Percentiles rank a stretch among this genome's conserved stretches.
phyloP scores from a whole-genome alignment of 768 basidiomycete genomes.

The Terana coerulea region DNA sequence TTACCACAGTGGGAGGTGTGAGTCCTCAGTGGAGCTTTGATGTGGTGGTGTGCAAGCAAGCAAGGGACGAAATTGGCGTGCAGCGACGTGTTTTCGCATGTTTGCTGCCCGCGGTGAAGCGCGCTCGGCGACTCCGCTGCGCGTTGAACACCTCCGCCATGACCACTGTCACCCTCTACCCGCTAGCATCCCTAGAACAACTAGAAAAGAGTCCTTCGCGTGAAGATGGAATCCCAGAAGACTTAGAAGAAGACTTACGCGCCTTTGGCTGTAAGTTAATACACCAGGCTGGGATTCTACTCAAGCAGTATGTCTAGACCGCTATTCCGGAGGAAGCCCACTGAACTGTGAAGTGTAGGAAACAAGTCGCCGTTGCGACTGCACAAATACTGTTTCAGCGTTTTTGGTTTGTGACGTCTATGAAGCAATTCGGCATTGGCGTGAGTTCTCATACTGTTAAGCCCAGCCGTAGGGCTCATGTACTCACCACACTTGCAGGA shows the following conservation, averaged over 20 bases:
- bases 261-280: slow-evolving; percentile 93
- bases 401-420: slow-evolving; percentile 93
- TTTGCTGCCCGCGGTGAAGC: neutral
- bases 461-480: neutral
- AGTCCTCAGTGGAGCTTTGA: too few relatives aligned
- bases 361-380: slow-evolving; percentile 95
- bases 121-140: neutral
- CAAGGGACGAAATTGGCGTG: too few relatives aligned
- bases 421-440: slow-evolving; percentile 92
- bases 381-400: slow-evolving; percentile 96
- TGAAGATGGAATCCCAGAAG: slow-evolving; percentile 75
- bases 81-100: neutral
- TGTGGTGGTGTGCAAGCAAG: too few relatives aligned
- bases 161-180: slow-evolving; percentile 46
- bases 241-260: slow-evolving; percentile 85
- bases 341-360: slow-evolving; percentile 43
- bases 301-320: slow-evolving; percentile 70
- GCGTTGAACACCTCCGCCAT: slow-evolving; percentile 7
- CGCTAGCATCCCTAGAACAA: slow-evolving; percentile 79
- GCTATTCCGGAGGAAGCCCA: neutral
- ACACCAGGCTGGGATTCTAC: slow-evolving; percentile 87
- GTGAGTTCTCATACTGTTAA: slow-evolving; percentile 43
- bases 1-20: too few relatives aligned
- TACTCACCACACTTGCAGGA: slow-evolving; percentile 44
- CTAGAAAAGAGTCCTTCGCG: slow-evolving; percentile 76